Conservation (phyloP, 768 basidiomycete species). For the Filobasidium wieringae region DNA sequence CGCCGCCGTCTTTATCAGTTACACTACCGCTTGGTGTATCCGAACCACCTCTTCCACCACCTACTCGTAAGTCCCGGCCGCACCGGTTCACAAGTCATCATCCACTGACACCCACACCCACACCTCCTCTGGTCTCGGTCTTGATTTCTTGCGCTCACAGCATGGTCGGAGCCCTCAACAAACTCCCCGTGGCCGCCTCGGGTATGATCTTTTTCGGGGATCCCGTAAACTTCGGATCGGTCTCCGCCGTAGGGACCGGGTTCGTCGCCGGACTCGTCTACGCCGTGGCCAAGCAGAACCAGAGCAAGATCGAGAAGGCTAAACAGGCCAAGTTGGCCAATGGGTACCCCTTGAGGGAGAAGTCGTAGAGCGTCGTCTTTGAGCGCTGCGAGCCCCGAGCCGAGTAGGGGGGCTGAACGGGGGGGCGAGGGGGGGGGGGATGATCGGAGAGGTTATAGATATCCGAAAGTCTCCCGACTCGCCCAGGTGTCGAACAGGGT, state of each 20-base stretch:
- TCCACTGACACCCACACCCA: background rate
- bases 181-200: conserved; percentile 89
- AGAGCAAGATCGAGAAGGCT: conserved; percentile 60
- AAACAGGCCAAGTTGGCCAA: conserved; percentile 31
- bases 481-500: too few species aligned
- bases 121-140: background rate
- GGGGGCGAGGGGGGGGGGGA: background rate
- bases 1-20: conserved; percentile 93
- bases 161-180: conserved; percentile 40
- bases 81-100: background rate
- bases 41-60: conserved; percentile 93
- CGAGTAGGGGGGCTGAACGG: background rate
- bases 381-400: too few species aligned
- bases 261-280: conserved; percentile 88
- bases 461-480: too few species aligned
- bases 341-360: conserved; percentile 10
- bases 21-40: conserved; percentile 97
- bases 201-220: conserved; percentile 79
- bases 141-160: conserved; percentile 39
- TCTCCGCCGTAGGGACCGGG: conserved; percentile 73
- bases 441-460: background rate
- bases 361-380: conserved; percentile 10
- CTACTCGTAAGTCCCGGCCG: conserved; percentile 58
- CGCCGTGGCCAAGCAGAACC: conserved; percentile 86
- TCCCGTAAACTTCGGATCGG: conserved; percentile 70